Evolutionary conservation across 1,284 basidiomycete species (phyloP).

Genomic region (Entoloma clypeatum): DNA sequence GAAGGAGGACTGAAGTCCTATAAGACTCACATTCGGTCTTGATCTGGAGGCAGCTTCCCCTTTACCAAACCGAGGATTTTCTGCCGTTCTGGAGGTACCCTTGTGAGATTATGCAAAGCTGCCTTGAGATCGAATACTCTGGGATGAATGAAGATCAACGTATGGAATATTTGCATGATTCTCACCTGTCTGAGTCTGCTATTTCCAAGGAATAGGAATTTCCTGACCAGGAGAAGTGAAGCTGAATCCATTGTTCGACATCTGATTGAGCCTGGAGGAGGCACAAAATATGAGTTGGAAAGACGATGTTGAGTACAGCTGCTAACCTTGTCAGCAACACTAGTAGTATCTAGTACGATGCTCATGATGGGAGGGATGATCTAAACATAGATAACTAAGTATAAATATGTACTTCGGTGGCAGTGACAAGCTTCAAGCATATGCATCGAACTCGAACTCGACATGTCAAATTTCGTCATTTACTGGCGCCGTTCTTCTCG

Average conservation of each 20-base stretch:
- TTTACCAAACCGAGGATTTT: slow-evolving; percentile 87
- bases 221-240: slow-evolving; percentile 64
- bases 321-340: too few relatives aligned
- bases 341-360: too few relatives aligned
- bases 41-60: slow-evolving; percentile 78
- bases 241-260: slow-evolving; percentile 49
- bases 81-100: slow-evolving; percentile 82
- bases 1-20: not conserved
- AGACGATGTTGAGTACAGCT: slow-evolving; percentile 1
- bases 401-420: too few relatives aligned
- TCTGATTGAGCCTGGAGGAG: slow-evolving; percentile 9
- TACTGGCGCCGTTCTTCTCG: too few relatives aligned
- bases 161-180: slow-evolving; percentile 5
- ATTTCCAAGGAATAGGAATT: slow-evolving; percentile 54
- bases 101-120: slow-evolving; percentile 65
- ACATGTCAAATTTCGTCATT: too few relatives aligned
- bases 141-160: slow-evolving; percentile 3
- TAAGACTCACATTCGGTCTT: slow-evolving; percentile 57
- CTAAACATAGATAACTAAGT: too few relatives aligned
- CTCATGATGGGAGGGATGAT: too few relatives aligned
- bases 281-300: too few relatives aligned
- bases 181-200: slow-evolving; percentile 70
- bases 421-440: too few relatives aligned
- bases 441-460: too few relatives aligned
- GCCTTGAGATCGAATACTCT: slow-evolving; percentile 71